phyloP scores from a whole-genome alignment of 108 stramenopile species.

The Cyclotella choctawhatcheeana region DNA sequence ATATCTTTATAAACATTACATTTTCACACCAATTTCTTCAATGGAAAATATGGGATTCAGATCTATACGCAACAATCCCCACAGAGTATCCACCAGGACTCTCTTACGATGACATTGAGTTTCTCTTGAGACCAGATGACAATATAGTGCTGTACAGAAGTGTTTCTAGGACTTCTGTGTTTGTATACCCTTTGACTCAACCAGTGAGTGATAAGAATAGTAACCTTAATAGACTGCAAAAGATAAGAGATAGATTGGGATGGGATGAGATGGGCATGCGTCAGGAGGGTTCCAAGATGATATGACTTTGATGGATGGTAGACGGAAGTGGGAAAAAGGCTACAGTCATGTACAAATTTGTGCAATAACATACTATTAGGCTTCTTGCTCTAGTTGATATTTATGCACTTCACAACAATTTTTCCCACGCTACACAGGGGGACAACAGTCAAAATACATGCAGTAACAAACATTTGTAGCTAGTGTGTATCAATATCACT shows the following conservation, averaged over 20 bases:
- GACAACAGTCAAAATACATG: not conserved
- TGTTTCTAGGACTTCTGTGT: conserved; percentile 81
- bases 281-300: conserved; percentile 64
- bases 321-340: not conserved
- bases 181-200: conserved; percentile 93
- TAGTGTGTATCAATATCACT: too few species aligned
- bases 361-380: too few species aligned
- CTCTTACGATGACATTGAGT: conserved; percentile 89
- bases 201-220: conserved; percentile 88
- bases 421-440: not conserved
- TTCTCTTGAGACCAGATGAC: conserved; percentile 85
- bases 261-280: conserved; percentile 75
- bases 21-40: too few species aligned
- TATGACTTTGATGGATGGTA: conserved; percentile 22
- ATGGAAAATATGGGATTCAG: too few species aligned
- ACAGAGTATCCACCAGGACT: conserved; percentile 73
- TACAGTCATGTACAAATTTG: too few species aligned
- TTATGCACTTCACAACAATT: conserved; percentile 8
- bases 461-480: not conserved
- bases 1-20: not conserved
- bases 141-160: conserved; percentile 87
- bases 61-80: conserved; percentile 79
- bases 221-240: conserved; percentile 83
- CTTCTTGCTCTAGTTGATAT: not conserved
- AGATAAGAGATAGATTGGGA: conserved; percentile 74